A percentile compares a stretch with the other conserved stretches of the same genome.
phyloP scores from a whole-genome alignment of 495 filamentous ascomycete species.

The Barbatosphaeria neglecta region DNA sequence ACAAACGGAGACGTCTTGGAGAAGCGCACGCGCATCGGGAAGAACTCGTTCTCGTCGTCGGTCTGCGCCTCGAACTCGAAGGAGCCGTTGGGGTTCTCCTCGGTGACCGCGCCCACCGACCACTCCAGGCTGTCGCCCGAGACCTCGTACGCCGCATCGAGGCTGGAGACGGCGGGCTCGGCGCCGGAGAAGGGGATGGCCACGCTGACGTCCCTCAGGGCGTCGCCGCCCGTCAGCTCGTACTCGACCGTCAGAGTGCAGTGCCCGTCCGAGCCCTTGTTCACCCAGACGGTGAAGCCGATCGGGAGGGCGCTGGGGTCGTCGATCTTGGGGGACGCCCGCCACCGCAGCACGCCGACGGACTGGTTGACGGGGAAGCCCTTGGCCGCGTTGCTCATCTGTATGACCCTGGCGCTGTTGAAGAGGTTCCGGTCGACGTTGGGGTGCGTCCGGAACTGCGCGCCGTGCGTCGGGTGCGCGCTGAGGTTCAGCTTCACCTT shows the following conservation, averaged over 20 bases:
- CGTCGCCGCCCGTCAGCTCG: conserved; percentile 65
- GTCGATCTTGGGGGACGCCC: conserved; percentile 57
- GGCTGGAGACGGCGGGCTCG: conserved; percentile 81
- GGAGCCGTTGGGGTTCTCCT: conserved; percentile 65
- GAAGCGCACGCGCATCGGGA: conserved; percentile 91
- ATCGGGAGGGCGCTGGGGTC: conserved; percentile 72
- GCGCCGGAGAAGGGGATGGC: conserved; percentile 71
- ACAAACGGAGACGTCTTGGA: conserved; percentile 76
- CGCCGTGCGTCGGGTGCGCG: conserved; percentile 61
- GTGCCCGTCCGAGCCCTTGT: conserved; percentile 64
- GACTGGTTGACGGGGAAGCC: conserved; percentile 87
- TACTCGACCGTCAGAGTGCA: conserved; percentile 88
- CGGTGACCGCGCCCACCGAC: conserved; percentile 74
- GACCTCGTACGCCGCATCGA: conserved; percentile 89
- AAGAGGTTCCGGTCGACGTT: conserved; percentile 86
- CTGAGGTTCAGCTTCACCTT: conserved; percentile 75
- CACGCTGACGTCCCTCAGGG: conserved; percentile 72
- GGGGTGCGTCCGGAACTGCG: conserved; percentile 84
- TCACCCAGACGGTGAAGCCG: conserved; percentile 92
- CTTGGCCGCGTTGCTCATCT: conserved; percentile 70
- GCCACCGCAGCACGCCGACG: conserved; percentile 83
- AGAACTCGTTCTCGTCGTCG: conserved; percentile 78
- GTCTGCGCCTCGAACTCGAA: conserved; percentile 92
- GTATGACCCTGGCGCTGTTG: conserved; percentile 63
- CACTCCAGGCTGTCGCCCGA: conserved; percentile 88